Evolutionary conservation across 306 rosid genomes (phyloP), one percentile per base, ranked within the genome.

Genomic region (Cicer cuneatum): DNA sequence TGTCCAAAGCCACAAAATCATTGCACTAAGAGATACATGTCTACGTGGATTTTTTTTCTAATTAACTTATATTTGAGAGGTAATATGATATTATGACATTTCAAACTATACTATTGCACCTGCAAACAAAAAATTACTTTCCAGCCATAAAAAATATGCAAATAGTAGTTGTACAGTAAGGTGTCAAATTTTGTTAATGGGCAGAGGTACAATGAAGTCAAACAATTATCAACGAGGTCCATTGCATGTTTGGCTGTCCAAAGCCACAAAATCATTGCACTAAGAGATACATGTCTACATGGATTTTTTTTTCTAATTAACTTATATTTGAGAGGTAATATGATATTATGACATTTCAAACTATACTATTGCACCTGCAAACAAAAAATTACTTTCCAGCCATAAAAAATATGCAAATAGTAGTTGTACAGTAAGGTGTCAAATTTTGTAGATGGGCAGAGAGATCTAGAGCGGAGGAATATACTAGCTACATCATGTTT

Each of bases 181-280:
- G 79, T 70, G 74, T 81, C 85, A 85, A 85, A 85, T 74, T 66
- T 85, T 74, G 48, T 49, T 19, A 40, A 15, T 29, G 24, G 35
- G 8, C 37, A 18, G 3, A 65, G 35, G n/a, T n/a, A n/a, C n/a
- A n/a, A n/a, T n/a, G n/a, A 29, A 29, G 35, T 29, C 35, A 29
- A 29, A 29, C 35, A 4, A 29, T 29, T 29, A 29, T 4, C 35
- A 3, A 5, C 35, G 4, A 29, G 35, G 35, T 29, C 35, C 35
- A 29, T 29, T 29, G 35, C 35, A 29, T 3, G 35, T 29, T 29
- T 29, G 35, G 35, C 35, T 29, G 35, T 29, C 35, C 35, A 29
- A 29, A 29, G 35, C 35, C 35, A 29, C 35, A 29, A 29, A 29
- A 29, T 29, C 35, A 29, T 3, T 29, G 35, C 35, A 29, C 35